Evolutionary conservation across 768 basidiomycete species (phyloP), one percentile per base, ranked within the genome.

Genomic region (Podaxis carcinomalis): DNA sequence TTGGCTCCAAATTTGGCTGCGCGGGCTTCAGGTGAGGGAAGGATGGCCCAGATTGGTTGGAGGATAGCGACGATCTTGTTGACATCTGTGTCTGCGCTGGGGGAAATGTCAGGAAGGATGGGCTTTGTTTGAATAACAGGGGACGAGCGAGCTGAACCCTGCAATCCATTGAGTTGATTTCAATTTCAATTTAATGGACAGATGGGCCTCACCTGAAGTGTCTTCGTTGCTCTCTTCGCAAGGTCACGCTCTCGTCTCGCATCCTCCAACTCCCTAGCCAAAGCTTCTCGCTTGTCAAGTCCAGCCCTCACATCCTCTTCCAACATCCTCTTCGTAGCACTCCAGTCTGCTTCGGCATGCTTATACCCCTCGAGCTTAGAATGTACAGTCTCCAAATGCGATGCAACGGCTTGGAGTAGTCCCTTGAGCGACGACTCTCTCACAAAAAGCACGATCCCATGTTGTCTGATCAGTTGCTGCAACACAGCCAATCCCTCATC

Each of bases 21-120:
- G 28, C 95, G 89, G 11, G 87, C 83, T 73, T 95, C 92, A 9
- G 91, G 86, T 1, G 93, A 90, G 10, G 95, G 95, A 0, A 98
- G 82, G 42, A 89, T 78, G 4, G 80, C 73, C 93, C 94, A 98
- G 23, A 96, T 67, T 9, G 90, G 84, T 54, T 81, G 81, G 32
- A 96, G 81, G 21, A 87, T 71, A 4, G 85, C 77, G 39, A 86
- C 77, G 62, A 92, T 77, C 5, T 81, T 79, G 25, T 78, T 77
- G 16, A 83, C 77, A 50, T 88, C 87, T 21, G 70, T 63, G 23
- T 69, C 70, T n/a, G 66, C 56, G 4, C 63, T 65, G 23, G 68
- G 65, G 65, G 66, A 51, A 51, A 65, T 52, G 4, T 62, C 70
- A 59, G 59, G 70, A 62, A 70, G 65, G 68, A 67, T 65, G 67